Evolutionary conservation across 192 early-diverging fungal genomes (phyloP), one percentile per base, ranked within the genome.

Genomic region (Podila horticola): DNA sequence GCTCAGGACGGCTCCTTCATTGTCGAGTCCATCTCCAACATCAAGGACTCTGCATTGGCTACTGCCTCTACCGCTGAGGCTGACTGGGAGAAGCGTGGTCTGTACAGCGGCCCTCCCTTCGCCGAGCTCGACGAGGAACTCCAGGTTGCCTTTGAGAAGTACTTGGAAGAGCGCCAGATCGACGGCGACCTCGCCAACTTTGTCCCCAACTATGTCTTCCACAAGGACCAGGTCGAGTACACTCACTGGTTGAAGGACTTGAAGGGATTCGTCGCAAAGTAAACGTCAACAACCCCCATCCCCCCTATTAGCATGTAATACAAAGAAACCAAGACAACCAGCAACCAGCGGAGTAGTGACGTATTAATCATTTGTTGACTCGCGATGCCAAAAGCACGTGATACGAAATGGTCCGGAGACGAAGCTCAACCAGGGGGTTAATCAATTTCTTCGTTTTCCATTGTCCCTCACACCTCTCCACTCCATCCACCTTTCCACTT

Each of bases 171-270:
- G 85, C 95, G 96, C 70, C 93, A 94, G 51, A 91, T 99, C 62
- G 91, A 95, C 73, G 88, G 90, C n/a, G 89, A 88, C 4, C 84
- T 97, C 49, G 92, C 95, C 33, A 86, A 91, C 75, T 97, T 97
- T 82, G 89, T 99, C 60, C 91, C 94, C 62, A 90, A 89, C 74
- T 99, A 94, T 85, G 89, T 97, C 69, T 95, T 96, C 87, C 89
- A 88, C 88, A 99, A 98, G 91, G 97, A 99, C 88, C 96, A 97
- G 87, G 84, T 90, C 67, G 97, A 99, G 88, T 99, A 99, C 83
- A 75, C 89, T 17, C 79, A 87, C 72, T 99, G 97, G 97, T 84
- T 99, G 36, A 85, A 92, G 67, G 88, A 91, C 38, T 91, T 97
- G 65, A 91, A 90, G 68, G 84, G 86, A 26, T 97, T 97, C 82